Evolutionary conservation across 371 early-diverging fungal genomes (phyloP).

Genomic region (Mucor circinelloides): DNA sequence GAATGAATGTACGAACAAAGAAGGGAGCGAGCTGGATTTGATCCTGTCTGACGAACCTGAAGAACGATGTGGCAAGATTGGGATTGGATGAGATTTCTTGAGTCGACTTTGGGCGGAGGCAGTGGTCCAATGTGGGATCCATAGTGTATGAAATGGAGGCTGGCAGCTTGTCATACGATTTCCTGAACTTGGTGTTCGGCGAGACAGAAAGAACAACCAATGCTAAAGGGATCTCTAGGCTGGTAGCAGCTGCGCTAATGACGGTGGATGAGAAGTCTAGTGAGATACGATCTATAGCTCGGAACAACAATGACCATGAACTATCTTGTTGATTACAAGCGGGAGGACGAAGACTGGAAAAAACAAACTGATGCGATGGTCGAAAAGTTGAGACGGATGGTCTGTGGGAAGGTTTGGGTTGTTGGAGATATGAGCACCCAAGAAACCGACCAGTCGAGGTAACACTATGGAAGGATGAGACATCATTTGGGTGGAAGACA

Average conservation of each 20-base stretch:
- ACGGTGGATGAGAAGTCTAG: background rate
- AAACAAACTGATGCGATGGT: background rate
- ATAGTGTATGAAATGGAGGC: background rate
- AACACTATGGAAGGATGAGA: conserved; percentile 4
- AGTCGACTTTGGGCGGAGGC: background rate
- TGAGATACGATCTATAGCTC: conserved; percentile 8
- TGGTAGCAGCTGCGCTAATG: background rate
- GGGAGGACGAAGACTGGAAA: conserved; percentile 4
- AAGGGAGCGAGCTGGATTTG: background rate
- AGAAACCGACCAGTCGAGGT: background rate
- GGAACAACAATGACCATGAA: conserved; percentile 1
- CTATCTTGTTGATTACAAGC: background rate
- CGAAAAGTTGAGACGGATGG: background rate
- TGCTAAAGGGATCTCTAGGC: conserved; percentile 2
- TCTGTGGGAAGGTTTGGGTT: background rate
- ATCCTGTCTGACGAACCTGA: background rate
- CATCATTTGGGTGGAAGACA: background rate
- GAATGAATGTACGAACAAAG: background rate
- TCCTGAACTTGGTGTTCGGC: background rate
- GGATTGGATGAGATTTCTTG: background rate
- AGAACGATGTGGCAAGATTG: background rate
- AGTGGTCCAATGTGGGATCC: background rate
- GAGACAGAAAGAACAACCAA: background rate
- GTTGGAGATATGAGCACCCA: background rate
- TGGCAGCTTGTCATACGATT: background rate